phyloP scores from a whole-genome alignment of 331 rosid species.

The Acacia concinna region DNA sequence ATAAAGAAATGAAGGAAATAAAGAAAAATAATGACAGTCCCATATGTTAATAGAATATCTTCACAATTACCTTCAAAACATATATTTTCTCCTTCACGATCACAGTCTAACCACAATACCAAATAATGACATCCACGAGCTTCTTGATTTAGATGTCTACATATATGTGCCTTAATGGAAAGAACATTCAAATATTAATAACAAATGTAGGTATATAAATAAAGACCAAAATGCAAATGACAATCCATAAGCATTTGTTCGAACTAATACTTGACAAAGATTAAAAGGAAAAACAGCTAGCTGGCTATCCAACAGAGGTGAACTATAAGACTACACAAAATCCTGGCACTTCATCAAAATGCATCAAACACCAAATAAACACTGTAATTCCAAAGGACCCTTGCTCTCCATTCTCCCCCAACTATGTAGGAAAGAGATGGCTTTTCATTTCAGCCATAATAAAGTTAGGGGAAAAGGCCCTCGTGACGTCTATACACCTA shows the following conservation, averaged over 20 bases:
- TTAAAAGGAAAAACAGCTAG: not conserved
- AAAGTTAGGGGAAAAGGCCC: not conserved
- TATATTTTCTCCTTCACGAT: conserved; percentile 97
- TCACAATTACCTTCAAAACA: conserved; percentile 80
- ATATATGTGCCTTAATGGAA: conserved; percentile 73
- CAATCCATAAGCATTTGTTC: not conserved
- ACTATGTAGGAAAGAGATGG: not conserved
- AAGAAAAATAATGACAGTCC: not conserved
- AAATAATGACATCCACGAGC: conserved; percentile 80
- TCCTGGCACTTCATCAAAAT: not conserved
- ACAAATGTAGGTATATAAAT: conserved; percentile 20
- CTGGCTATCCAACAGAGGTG: not conserved
- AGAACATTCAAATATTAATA: conserved; percentile 32
- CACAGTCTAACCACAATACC: conserved; percentile 97
- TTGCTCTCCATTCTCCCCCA: not conserved
- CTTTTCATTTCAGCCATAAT: not conserved
- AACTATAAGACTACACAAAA: not conserved
- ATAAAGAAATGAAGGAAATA: conserved; percentile 14
- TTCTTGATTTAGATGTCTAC: conserved; percentile 87
- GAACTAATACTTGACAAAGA: conserved; percentile 10
- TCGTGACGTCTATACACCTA: not conserved
- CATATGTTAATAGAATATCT: conserved; percentile 6
- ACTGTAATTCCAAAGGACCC: not conserved
- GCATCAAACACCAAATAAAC: not conserved
- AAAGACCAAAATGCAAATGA: conserved; percentile 24